These are phyloP conservation scores for Phragmites australis DNA, from an alignment of 176 grass and related monocot genomes.

Conservation along the genomic window DNA sequence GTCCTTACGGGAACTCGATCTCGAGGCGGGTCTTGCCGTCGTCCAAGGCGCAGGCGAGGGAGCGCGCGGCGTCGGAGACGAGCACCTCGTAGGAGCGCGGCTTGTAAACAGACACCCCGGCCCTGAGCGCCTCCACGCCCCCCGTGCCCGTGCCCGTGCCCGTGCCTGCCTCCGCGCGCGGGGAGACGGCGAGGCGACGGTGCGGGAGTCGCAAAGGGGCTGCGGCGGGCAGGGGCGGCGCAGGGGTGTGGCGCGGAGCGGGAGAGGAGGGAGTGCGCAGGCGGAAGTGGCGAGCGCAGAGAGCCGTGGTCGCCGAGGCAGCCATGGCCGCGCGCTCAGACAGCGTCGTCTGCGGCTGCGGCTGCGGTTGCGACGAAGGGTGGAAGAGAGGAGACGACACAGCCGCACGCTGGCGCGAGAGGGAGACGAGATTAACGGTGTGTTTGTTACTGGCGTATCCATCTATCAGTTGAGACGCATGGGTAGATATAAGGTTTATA, in stretches of 20 bases:
- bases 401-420: not conserved
- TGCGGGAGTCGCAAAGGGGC: constrained; percentile 9
- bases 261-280: not conserved
- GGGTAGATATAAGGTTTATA: too few species aligned
- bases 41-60: constrained; percentile 75
- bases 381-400: constrained; percentile 7
- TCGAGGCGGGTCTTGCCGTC: constrained; percentile 81
- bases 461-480: too few species aligned
- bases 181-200: constrained; percentile 13
- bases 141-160: not conserved
- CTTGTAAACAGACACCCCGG: constrained; percentile 81
- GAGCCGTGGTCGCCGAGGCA: not conserved
- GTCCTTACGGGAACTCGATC: constrained; percentile 82
- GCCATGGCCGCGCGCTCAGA: constrained; percentile 16
- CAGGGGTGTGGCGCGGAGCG: not conserved
- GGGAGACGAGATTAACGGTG: not conserved
- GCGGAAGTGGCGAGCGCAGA: constrained; percentile 18
- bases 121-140: constrained; percentile 27
- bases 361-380: not conserved
- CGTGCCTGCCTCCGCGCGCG: constrained; percentile 27
- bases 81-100: constrained; percentile 88
- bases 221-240: not conserved
- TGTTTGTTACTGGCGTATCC: too few species aligned
- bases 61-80: constrained; percentile 77
- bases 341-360: not conserved